A percentile compares a stretch with the other conserved stretches of the same genome.
Conservation (phyloP, 768 basidiomycete genomes). For the Tephrocybe sp. region DNA sequence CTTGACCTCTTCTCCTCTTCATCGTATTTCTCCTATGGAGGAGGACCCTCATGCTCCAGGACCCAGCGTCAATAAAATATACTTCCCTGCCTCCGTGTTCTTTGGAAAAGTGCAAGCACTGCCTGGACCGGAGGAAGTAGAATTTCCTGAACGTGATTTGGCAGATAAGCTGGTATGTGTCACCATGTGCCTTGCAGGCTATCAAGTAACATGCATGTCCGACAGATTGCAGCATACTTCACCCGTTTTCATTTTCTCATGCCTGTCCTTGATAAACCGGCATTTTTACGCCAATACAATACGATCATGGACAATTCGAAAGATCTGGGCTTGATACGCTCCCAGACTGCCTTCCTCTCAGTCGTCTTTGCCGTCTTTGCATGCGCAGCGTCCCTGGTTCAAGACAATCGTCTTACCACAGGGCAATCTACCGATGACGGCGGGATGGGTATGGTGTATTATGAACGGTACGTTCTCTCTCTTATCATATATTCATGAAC, state of each 20-base stretch:
- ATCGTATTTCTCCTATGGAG: constrained; percentile 80
- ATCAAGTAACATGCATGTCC: constrained; percentile 19
- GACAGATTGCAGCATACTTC: constrained; percentile 85
- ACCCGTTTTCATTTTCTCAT: constrained; percentile 82
- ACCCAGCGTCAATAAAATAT: constrained; percentile 79
- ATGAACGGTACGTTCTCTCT: constrained; percentile 76
- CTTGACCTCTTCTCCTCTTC: constrained; percentile 67
- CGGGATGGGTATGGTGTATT: constrained; percentile 87
- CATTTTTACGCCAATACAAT: constrained; percentile 71
- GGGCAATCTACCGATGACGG: constrained; percentile 67
- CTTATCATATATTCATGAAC: constrained; percentile 10
- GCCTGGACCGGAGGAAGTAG: constrained; percentile 81
- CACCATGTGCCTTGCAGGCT: constrained; percentile 14
- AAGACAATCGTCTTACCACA: constrained; percentile 62
- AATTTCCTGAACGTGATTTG: constrained; percentile 80
- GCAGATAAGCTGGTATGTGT: constrained; percentile 79
- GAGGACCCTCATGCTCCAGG: constrained; percentile 79
- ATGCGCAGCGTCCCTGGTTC: constrained; percentile 77
- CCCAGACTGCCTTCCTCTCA: constrained; percentile 74
- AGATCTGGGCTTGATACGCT: constrained; percentile 50
- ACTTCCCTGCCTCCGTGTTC: constrained; percentile 85
- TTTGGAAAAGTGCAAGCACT: constrained; percentile 84
- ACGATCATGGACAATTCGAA: constrained; percentile 69
- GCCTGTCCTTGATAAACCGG: constrained; percentile 84
- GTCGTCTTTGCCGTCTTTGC: constrained; percentile 88